Evolutionary conservation across 2,329 filamentous ascomycete genomes (phyloP).

Genomic region (Neurospora sp.): DNA sequence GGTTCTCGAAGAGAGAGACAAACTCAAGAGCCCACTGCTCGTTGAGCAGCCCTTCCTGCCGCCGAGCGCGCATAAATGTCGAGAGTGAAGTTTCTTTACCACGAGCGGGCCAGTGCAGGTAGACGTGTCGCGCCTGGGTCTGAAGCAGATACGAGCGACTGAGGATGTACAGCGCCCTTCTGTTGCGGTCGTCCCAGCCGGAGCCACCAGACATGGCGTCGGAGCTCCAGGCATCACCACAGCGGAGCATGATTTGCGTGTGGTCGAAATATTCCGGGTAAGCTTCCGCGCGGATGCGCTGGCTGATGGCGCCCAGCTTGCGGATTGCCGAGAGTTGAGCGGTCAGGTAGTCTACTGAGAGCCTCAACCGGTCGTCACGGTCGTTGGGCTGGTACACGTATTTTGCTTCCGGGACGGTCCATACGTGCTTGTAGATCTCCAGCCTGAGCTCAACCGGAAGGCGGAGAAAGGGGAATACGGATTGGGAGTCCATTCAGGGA

Average conservation of each 20-base stretch:
- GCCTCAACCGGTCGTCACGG: background rate
- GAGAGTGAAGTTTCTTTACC: rapidly evolving
- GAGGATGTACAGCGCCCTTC: background rate
- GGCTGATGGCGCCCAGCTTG: background rate
- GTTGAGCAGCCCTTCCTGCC: background rate
- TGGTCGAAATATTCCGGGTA: background rate
- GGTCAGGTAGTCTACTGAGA: background rate
- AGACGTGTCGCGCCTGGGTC: background rate
- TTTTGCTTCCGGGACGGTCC: background rate
- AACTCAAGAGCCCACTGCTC: background rate
- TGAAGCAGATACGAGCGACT: background rate
- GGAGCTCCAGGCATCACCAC: background rate
- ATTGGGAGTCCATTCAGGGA: background rate
- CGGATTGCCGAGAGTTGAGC: background rate
- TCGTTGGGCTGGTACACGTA: background rate
- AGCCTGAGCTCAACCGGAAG: background rate
- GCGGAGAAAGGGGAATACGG: background rate
- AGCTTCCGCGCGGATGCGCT: background rate
- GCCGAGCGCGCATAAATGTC: background rate
- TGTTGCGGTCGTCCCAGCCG: background rate
- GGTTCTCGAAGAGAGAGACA: background rate
- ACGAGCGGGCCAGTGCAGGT: background rate
- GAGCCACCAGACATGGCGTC: background rate
- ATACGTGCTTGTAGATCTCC: background rate
- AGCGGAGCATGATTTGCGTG: background rate